Conservation (phyloP, 768 basidiomycete species). For the Suillus bovinus region DNA sequence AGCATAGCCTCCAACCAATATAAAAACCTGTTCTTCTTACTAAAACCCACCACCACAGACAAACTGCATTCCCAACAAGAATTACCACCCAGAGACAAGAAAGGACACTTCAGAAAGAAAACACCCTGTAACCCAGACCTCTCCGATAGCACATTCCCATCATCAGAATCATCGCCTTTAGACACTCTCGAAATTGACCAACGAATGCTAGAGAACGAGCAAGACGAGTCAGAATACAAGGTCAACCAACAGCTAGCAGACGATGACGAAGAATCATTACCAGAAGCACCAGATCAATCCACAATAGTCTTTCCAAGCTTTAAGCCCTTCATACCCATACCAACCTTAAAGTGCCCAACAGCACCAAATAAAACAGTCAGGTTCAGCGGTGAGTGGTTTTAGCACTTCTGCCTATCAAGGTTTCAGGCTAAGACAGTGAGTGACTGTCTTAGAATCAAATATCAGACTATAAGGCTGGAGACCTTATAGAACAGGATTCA, state of each 20-base stretch:
- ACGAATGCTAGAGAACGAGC: neutral
- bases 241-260: neutral
- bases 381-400: too few relatives aligned
- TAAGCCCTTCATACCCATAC: too few relatives aligned
- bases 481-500: too few relatives aligned
- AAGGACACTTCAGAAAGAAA: neutral
- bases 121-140: neutral
- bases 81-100: neutral
- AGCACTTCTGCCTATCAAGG: too few relatives aligned
- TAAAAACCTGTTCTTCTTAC: neutral
- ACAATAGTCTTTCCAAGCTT: too few relatives aligned
- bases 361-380: too few relatives aligned
- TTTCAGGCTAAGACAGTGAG: too few relatives aligned
- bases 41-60: neutral
- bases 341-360: too few relatives aligned
- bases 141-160: neutral
- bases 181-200: neutral
- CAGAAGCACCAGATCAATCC: too few relatives aligned
- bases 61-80: neutral
- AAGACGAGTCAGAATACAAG: neutral
- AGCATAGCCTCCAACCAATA: neutral
- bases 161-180: neutral
- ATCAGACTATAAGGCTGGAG: too few relatives aligned
- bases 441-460: too few relatives aligned
- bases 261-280: neutral